Evolutionary conservation across 441 rosid species (phyloP), one percentile per base, ranked within the genome.

Genomic region (Raphanus hybrid): DNA sequence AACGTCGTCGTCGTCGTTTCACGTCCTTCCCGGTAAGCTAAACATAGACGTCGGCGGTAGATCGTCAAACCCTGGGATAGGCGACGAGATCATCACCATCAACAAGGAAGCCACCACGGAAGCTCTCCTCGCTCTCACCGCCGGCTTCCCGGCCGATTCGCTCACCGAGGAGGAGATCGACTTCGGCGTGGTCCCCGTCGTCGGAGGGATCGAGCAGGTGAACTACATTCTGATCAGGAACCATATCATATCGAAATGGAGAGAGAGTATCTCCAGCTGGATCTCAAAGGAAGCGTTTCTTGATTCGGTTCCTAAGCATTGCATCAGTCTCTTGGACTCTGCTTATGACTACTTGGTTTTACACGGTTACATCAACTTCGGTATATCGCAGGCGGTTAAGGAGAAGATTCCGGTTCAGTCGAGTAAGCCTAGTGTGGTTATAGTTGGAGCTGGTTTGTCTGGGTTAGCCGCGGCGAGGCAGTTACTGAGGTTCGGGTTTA

Each of bases 201-300:
- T 91, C 5, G 99, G 99, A 0, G 98, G 97, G 32, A 91, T 94
- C 8, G 99, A 92, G 80, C 98, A 94, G 88, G 99, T 92, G 3
- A 94, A 94, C 63, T 94, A 94, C 69, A 94, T 89, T 18, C 81
- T 94, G 34, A 90, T 92, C 41, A 79, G 99, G 66, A 94, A 94
- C 75, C 99, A 92, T 64, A 90, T 94, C 1, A 91, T 94, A 23
- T 75, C 97, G 0, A 92, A 85, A 64, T 94, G 98, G 97, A 86
- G 97, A 15, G 94, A 91, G 70, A 92, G 90, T 65, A 78, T 85
- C 62, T 84, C 90, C 10, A 69, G 64, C 73, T 94, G 97, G 98
- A 82, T 94, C 37, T 63, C 85, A 1, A 91, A 90, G 78, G 97
- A 94, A 71, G 86, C 90, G 87, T 85, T 92, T 60, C 10, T 81